A percentile compares a stretch with the other conserved stretches of the same genome.
Conservation (phyloP, 768 basidiomycete species). For the Leccinellum luteum region DNA sequence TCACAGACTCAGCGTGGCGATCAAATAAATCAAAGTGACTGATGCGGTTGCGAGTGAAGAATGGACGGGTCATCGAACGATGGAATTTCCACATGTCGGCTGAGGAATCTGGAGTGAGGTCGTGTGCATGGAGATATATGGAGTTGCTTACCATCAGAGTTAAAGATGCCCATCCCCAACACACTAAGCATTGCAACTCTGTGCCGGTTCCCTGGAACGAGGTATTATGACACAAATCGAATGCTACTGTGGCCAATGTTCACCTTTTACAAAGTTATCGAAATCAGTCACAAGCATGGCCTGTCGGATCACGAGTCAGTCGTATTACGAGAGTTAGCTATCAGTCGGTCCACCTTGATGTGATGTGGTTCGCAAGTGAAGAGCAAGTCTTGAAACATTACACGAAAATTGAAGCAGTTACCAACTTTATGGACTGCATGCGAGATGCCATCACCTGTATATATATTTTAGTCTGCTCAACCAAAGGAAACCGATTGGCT, state of each 20-base stretch:
- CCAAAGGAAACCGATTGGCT: background rate
- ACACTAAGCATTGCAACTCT: conserved; percentile 43
- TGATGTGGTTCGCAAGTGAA: conserved; percentile 53
- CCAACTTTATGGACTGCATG: conserved; percentile 37
- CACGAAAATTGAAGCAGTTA: conserved; percentile 43
- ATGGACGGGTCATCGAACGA: conserved; percentile 62
- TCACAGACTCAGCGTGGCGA: conserved; percentile 45
- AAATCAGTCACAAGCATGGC: conserved; percentile 57
- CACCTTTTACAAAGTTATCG: conserved; percentile 58
- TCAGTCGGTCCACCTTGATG: conserved; percentile 38
- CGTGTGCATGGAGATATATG: no score
- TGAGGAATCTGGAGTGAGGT: conserved; percentile 17
- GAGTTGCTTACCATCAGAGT: conserved; percentile 52
- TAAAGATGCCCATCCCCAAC: conserved; percentile 66
- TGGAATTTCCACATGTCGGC: conserved; percentile 61
- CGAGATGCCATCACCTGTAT: conserved; percentile 42
- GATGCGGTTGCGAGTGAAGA: conserved; percentile 59
- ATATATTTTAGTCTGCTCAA: background rate
- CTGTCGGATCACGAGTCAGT: conserved; percentile 8
- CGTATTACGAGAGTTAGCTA: background rate
- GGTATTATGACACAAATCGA: background rate
- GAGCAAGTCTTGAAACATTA: conserved; percentile 45
- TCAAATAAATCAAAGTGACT: conserved; percentile 62
- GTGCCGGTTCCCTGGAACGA: conserved; percentile 33
- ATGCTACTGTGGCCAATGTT: background rate